A percentile compares a stretch with the other conserved stretches of the same genome.
phyloP scores from a whole-genome alignment of 768 basidiomycete species.

The Mycena kentingensis region DNA sequence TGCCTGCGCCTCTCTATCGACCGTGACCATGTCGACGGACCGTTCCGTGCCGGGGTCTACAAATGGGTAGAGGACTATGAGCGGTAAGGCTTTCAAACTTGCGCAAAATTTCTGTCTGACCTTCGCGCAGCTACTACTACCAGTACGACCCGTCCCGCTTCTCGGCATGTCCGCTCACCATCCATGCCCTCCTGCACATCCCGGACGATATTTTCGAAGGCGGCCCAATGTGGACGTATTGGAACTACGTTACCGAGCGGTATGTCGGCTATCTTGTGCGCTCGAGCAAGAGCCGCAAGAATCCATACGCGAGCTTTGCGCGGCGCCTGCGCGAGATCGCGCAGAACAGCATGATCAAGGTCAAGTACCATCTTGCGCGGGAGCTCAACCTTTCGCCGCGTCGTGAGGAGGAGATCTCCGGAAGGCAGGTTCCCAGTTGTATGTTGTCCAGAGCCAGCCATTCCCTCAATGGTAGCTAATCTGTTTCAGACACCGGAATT shows the following conservation, averaged over 20 bases:
- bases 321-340: slow-evolving; percentile 7
- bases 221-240: neutral
- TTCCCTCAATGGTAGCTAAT: no score
- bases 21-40: neutral
- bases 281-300: slow-evolving; percentile 2
- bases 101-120: neutral
- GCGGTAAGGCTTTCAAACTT: neutral
- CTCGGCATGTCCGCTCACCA: slow-evolving; percentile 3
- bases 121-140: slow-evolving; percentile 8
- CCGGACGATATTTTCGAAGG: neutral
- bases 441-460: slow-evolving; percentile 15
- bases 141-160: slow-evolving; percentile 7
- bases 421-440: neutral
- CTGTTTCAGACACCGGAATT: neutral
- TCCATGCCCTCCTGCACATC: slow-evolving; percentile 5
- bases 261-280: slow-evolving; percentile 8
- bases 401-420: neutral
- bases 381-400: slow-evolving; percentile 6
- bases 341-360: slow-evolving; percentile 1
- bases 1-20: neutral
- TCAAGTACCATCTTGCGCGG: neutral
- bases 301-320: slow-evolving; percentile 5
- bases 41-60: neutral
- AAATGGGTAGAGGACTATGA: slow-evolving; percentile 8
- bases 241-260: slow-evolving; percentile 7